Percentiles rank a stretch among this genome's conserved stretches.
phyloP scores from a whole-genome alignment of 176 grass and related monocot species.

The Hyparrhenia diplandra region DNA sequence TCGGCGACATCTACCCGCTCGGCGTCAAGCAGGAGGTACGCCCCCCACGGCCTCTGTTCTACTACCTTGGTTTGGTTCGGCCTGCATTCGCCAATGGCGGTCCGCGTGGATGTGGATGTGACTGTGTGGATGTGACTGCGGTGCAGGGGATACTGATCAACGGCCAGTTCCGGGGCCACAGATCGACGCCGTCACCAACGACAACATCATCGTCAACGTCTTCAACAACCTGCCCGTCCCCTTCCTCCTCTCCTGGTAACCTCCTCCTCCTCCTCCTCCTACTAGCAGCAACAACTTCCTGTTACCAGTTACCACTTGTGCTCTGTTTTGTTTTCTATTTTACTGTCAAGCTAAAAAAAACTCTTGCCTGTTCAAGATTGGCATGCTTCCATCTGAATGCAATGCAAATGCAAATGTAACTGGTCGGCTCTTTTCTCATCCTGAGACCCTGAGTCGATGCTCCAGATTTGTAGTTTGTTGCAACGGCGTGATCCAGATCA shows the following conservation, averaged over 20 bases:
- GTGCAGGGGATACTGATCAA: constrained; percentile 99
- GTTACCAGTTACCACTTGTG: too few relatives aligned
- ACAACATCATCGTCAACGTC: constrained; percentile 94
- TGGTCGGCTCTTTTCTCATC: background rate
- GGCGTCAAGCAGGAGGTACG: constrained; percentile 74
- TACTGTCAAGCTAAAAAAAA: background rate
- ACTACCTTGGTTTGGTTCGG: background rate
- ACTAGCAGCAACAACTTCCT: background rate
- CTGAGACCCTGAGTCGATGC: background rate
- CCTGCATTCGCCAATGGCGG: background rate
- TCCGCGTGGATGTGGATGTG: background rate
- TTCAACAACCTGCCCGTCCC: constrained; percentile 84
- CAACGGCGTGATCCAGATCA: background rate
- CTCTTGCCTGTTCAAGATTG: background rate
- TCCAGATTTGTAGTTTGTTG: background rate
- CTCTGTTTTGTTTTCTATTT: constrained; percentile 1
- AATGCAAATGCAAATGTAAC: background rate
- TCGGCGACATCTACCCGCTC: constrained; percentile 75
- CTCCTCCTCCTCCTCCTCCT: background rate
- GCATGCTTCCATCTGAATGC: background rate
- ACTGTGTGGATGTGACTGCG: too few relatives aligned
- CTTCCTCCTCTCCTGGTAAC: constrained; percentile 85
- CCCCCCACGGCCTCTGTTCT: background rate
- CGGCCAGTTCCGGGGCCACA: constrained; percentile 95
- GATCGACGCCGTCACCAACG: constrained; percentile 95